Evolutionary conservation across 2,329 filamentous ascomycete species (phyloP), one percentile per base, ranked within the genome.

Genomic region (Verticillium tricorpus): DNA sequence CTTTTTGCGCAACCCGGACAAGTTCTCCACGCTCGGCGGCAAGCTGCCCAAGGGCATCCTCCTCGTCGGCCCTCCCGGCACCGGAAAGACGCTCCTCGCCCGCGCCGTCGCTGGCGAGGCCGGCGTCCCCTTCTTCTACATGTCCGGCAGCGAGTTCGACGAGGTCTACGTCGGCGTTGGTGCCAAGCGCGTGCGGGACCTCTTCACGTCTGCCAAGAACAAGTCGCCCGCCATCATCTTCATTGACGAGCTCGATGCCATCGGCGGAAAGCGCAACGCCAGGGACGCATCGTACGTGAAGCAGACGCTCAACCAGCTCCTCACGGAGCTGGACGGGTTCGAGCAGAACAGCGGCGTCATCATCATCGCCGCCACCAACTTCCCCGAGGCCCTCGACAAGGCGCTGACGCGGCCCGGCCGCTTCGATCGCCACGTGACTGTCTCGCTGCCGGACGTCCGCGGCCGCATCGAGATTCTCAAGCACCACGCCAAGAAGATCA

Each of bases 91-190:
- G 14, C 85, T 99, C 50, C 85, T 99, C 64, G 95, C 95, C 65
- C 89, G 95, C 70, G 96, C 95, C 61, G 95, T 99, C 64, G 95
- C 95, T 57, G 95, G 95, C 59, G 95, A 99, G 79, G 93, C 95
- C 60, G 95, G 94, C 61, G 95, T 99, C 19, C 95, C 95, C 1
- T 99, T 99, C 83, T 99, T 98, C 83, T 99, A 97, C 84, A 98
- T 99, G 94, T 99, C 95, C 71, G 95, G 95, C 58, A 96, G 92
- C 62, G 95, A 99, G 75, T 99, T 99, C 72, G 95, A 99, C 71
- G 95, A 99, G 77, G 90, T 99, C 59, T 99, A 97, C 71, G 96
- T 99, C 39, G 95, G 95, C 72, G 95, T 99, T 60, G 93, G 93
- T 72, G 93, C 93, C 56, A 97, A 99, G 82, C 91, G 95, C 71